These are phyloP conservation scores for Phyllosticta capitalensis DNA, from an alignment of 2,329 filamentous ascomycete species.

Conservation along the genomic window DNA sequence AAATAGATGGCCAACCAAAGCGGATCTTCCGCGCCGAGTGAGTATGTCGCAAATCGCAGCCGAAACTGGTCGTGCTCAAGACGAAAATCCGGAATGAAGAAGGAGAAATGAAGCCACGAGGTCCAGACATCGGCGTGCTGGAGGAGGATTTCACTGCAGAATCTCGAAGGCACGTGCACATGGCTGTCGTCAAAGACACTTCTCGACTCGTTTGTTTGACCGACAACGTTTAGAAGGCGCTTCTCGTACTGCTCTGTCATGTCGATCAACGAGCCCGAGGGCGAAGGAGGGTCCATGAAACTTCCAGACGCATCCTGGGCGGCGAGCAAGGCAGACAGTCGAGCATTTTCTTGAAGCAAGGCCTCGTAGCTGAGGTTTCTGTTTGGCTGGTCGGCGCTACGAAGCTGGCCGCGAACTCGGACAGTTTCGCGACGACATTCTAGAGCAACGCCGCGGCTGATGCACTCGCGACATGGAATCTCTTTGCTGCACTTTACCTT, in stretches of 20 bases:
- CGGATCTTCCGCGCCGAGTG: slow-evolving; percentile 7
- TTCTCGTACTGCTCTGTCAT: slow-evolving; percentile 14
- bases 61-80: slow-evolving; percentile 10
- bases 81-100: slow-evolving; percentile 13
- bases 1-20: slow-evolving; percentile 14
- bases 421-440: slow-evolving; percentile 13
- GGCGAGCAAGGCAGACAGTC: slow-evolving; percentile 11
- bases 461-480: slow-evolving; percentile 13
- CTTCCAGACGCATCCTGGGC: background rate
- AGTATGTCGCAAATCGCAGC: slow-evolving; percentile 1
- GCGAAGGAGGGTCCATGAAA: background rate
- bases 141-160: slow-evolving; percentile 10
- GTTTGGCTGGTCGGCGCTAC: slow-evolving; percentile 10
- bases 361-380: slow-evolving; percentile 10
- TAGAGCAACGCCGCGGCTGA: slow-evolving; percentile 10
- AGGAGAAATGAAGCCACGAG: slow-evolving; percentile 14
- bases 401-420: slow-evolving; percentile 12
- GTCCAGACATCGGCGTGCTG: slow-evolving; percentile 12
- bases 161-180: slow-evolving; percentile 6
- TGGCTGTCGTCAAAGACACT: slow-evolving; percentile 7
- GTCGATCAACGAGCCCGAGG: slow-evolving; percentile 2
- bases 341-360: slow-evolving; percentile 13
- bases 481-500: slow-evolving; percentile 13
- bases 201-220: slow-evolving; percentile 4
- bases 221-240: slow-evolving; percentile 10